Evolutionary conservation across 257 asterid species (phyloP), one percentile per base, ranked within the genome.

Genomic region (Rehmannia glutinosa): DNA sequence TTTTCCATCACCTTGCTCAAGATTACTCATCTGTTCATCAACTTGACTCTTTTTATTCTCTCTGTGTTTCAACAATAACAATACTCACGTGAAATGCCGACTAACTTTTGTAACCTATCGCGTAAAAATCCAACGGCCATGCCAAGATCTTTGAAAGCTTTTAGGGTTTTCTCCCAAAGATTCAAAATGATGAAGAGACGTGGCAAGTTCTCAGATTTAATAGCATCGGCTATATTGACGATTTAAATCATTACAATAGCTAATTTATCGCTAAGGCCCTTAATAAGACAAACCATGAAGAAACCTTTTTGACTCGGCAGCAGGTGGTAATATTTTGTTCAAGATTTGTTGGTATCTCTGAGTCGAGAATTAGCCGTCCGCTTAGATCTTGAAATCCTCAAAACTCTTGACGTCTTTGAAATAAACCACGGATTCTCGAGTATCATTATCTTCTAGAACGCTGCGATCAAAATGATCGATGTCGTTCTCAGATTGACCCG

Each of bases 61-160:
- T 68, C 81, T 55, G 78, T 4, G 73, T 46, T 16, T 54, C 64
- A 10, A 71, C 32, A 12, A 41, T 51, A 45, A 42, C 19, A 60
- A 32, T 45, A 77, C 63, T 83, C 87, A 23, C 24, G 30, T 19
- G 78, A 64, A 65, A 80, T 46, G 24, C 35, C 65, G 6, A 60
- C 67, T 7, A 87, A 69, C 52, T 66, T 74, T 23, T 23, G 63
- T 25, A 87, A 50, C 64, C 87, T 76, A 6, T 62, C 47, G 0
- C 86, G 84, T 23, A 87, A 59, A 52, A 85, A 90, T 23, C 90
- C 89, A 19, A 82, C 91, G 0, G 15, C 17, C 95, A 85, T 85
- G 9, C 97, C 97, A 35, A 87, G 74, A 70, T 70, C 83, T 69
- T 80, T 86, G 0, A 87, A 90, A 6, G 82, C 80, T 71, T 83